A percentile compares a stretch with the other conserved stretches of the same genome.
Evolutionary conservation across 805 yeast genomes (phyloP).

Genomic region (Lachancea quebecensis): DNA sequence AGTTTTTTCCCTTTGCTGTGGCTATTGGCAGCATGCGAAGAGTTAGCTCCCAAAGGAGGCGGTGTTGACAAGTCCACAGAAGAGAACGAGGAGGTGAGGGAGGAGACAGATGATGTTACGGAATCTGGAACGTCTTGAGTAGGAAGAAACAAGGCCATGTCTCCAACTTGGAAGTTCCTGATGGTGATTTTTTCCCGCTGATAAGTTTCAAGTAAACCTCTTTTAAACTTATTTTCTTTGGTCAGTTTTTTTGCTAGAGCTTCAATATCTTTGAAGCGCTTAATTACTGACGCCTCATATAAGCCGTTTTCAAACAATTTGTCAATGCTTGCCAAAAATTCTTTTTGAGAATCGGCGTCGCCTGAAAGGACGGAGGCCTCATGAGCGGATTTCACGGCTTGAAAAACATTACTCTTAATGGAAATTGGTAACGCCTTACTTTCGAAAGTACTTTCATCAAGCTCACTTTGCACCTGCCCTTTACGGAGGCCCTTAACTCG

Average conservation of each 20-base stretch:
- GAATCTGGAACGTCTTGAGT: slow-evolving; percentile 42
- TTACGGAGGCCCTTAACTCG: slow-evolving; percentile 75
- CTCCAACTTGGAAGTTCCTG: slow-evolving; percentile 60
- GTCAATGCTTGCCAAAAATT: slow-evolving; percentile 14
- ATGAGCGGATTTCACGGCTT: slow-evolving; percentile 18
- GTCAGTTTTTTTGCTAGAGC: slow-evolving; percentile 78
- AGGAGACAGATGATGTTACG: slow-evolving; percentile 18
- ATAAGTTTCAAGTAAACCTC: slow-evolving; percentile 22
- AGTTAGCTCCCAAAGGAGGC: slow-evolving; percentile 19
- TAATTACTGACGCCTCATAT: slow-evolving; percentile 44
- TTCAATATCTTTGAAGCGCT: slow-evolving; percentile 85
- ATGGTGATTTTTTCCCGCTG: slow-evolving; percentile 51
- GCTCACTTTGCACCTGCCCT: slow-evolving; percentile 33
- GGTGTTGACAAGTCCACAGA: slow-evolving; percentile 31
- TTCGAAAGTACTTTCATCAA: slow-evolving; percentile 30
- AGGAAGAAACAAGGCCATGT: slow-evolving; percentile 78
- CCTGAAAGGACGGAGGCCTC: slow-evolving; percentile 9
- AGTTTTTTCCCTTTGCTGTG: slow-evolving; percentile 13
- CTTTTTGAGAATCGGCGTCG: slow-evolving; percentile 12
- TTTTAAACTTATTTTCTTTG: slow-evolving; percentile 41
- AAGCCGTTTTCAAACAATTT: slow-evolving; percentile 25
- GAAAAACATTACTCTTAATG: slow-evolving; percentile 44
- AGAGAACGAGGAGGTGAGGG: slow-evolving; percentile 30
- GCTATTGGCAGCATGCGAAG: slow-evolving; percentile 7
- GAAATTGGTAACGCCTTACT: slow-evolving; percentile 34